Conservation (phyloP, 2,329 filamentous ascomycete genomes). For the Monosporascus sp. region DNA sequence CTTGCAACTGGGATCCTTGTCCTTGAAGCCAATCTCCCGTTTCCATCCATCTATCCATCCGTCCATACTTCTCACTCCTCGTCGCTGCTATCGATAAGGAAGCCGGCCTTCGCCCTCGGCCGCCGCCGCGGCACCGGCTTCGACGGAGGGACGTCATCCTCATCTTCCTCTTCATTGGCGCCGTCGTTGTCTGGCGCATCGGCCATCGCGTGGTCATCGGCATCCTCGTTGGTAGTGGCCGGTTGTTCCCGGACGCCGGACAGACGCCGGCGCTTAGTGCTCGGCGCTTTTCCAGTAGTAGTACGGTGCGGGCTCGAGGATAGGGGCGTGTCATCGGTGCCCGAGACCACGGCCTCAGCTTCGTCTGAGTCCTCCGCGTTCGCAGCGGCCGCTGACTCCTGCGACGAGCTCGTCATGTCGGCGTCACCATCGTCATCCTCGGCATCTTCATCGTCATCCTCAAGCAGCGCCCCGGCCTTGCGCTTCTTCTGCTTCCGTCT, state of each 20-base stretch:
- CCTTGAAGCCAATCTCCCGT: slow-evolving; percentile 9
- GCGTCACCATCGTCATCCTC: slow-evolving; percentile 20
- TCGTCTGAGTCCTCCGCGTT: slow-evolving; percentile 19
- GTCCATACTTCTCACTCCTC: slow-evolving; percentile 34
- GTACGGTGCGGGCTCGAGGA: slow-evolving; percentile 33
- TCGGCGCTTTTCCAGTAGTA: slow-evolving; percentile 6
- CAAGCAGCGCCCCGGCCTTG: slow-evolving; percentile 19
- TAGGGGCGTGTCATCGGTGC: slow-evolving; percentile 32
- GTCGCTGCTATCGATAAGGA: slow-evolving; percentile 56
- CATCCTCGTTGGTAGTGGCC: slow-evolving; percentile 22
- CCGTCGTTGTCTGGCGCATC: slow-evolving; percentile 7
- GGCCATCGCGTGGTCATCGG: slow-evolving; percentile 10
- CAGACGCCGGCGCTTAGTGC: slow-evolving; percentile 24
- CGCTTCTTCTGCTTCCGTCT: slow-evolving; percentile 21
- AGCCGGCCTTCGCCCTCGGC: slow-evolving; percentile 45
- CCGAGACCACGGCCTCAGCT: slow-evolving; percentile 23
- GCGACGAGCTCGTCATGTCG: slow-evolving; percentile 14
- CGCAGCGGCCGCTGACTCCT: slow-evolving; percentile 12
- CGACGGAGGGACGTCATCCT: slow-evolving; percentile 30
- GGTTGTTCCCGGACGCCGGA: slow-evolving; percentile 10
- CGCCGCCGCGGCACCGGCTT: slow-evolving; percentile 33
- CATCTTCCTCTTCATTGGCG: slow-evolving; percentile 30
- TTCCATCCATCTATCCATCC: slow-evolving; percentile 12
- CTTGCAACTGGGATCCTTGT: too few species aligned
- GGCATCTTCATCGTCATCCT: slow-evolving; percentile 25